Evolutionary conservation across 2,329 filamentous ascomycete genomes (phyloP), one percentile per base, ranked within the genome.

Genomic region (Lachnellula subtilissima): DNA sequence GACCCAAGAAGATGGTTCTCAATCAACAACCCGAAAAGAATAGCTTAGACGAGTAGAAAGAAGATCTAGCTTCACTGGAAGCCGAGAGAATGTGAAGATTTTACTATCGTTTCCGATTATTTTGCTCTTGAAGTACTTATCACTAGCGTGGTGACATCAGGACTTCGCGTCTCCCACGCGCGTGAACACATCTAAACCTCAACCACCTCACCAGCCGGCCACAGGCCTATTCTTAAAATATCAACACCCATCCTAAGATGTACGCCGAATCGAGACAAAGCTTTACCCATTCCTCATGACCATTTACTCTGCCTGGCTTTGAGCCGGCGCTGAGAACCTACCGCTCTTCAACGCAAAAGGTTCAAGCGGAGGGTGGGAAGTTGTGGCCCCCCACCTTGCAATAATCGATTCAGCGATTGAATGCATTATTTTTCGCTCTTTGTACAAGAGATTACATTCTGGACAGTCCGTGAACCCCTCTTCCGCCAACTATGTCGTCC

Each of bases 401-500:
- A 32, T 4, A 9, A 3, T 32, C 9, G 28, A 32, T 32, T 32
- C 28, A 11, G 28, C 28, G 2, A 32, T 32, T 11, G 9, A 12
- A 12, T 12, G 11, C 28, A 32, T 9, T 32, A 12, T 12, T 32
- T 32, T 32, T 2, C 28, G 9, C 9, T 12, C 28, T 2, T 1
- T 32, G 9, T 2, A 4, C 28, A 11, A 32, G 28, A 32, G 28
- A 11, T 32, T 12, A 4, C 9, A 11, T 12, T 9, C 9, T 4
- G 9, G 9, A 32, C 3, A 12, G 9, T 32, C 28, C 28, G 28
- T 32, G 28, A 39, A 37, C 9, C 39, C 39, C 17, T 17, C 15
- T 22, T 23, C 19, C 42, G 5, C 12, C 23, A 22, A 54, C 23
- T 2, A 75, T 75, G 73, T 80, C 78, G 49, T 80, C 78, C 11